Conservation (phyloP, 306 rosid genomes). For the Prosopis cineraria region DNA sequence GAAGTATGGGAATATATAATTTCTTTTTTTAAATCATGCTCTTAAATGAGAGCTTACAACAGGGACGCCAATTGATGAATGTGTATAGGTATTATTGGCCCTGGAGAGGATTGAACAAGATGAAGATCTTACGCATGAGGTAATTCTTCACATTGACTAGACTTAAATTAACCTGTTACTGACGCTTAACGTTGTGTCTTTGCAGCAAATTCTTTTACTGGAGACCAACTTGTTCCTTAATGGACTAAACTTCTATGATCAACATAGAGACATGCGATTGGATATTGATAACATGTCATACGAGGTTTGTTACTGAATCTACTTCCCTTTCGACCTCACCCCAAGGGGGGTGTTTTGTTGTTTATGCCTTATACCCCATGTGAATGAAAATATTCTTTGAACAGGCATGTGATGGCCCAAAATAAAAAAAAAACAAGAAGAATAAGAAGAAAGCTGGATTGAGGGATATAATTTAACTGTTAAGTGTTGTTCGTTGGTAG, state of each 20-base stretch:
- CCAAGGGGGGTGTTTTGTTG: background rate
- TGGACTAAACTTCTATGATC: slow-evolving; percentile 84
- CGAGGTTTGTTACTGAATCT: slow-evolving; percentile 62
- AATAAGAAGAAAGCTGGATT: background rate
- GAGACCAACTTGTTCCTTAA: slow-evolving; percentile 81
- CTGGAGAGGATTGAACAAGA: slow-evolving; percentile 96
- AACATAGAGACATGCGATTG: slow-evolving; percentile 95
- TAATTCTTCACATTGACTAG: slow-evolving; percentile 34
- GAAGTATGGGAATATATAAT: background rate
- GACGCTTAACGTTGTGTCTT: slow-evolving; percentile 29
- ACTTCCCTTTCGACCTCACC: background rate
- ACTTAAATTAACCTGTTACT: slow-evolving; percentile 15
- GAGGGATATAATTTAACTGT: slow-evolving; percentile 7
- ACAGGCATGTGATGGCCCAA: background rate
- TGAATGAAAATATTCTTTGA: slow-evolving; percentile 28
- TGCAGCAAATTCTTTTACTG: slow-evolving; percentile 83
- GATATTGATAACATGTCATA: slow-evolving; percentile 98
- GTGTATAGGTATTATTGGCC: slow-evolving; percentile 75
- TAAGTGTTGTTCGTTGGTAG: background rate
- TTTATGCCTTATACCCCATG: slow-evolving; percentile 14
- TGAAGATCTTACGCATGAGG: slow-evolving; percentile 95
- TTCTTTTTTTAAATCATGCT: background rate
- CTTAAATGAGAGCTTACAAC: slow-evolving; percentile 7
- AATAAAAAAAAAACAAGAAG: background rate
- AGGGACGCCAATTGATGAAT: slow-evolving; percentile 10